Evolutionary conservation across 805 yeast species (phyloP), one percentile per base, ranked within the genome.

Genomic region (Jamesozyma piceae): DNA sequence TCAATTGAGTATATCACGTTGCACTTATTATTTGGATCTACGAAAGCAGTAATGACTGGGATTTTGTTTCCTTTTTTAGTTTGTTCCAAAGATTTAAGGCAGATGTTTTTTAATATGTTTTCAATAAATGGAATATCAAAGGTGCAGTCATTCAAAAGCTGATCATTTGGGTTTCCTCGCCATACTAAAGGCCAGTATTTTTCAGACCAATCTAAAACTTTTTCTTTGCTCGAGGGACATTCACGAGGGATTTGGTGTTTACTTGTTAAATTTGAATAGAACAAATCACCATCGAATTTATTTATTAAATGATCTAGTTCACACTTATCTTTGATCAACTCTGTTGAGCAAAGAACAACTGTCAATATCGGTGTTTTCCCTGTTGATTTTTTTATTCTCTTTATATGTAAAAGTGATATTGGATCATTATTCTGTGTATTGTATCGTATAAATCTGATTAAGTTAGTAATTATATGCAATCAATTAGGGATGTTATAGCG

Each of bases 161-260:
- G 92, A 45, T 79, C 77, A 50, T 78, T 70, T 0, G 95, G 94
- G 55, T 89, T 87, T 0, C 97, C 97, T 51, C 88, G 80, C 97
- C 97, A 92, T 32, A 86, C 71, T 42, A 86, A 64, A 0, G 97
- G 97, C 98, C 97, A 90, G 49, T 72, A 74, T 15, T 65, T 50
- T 3, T 60, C 43, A 2, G 88, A 73, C 96, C 96, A 89, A 34
- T 67, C 65, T 1, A 62, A 45, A 19, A 82, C 73, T 14, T 77
- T 60, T n/a, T 80, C 87, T 50, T 80, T 83, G 3, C 86, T 77
- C 4, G 73, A 68, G 0, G 97, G 95, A n/a, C 74, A 72, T 43
- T 68, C 69, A 21, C 53, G 53, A 0, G 97, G 92, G 1, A 85
- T 75, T 3, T 62, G 44, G 2, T 55, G 46, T 21, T 49, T 33